A percentile compares a stretch with the other conserved stretches of the same genome.
phyloP scores from a whole-genome alignment of 441 rosid species.

The Erodium trifolium region DNA sequence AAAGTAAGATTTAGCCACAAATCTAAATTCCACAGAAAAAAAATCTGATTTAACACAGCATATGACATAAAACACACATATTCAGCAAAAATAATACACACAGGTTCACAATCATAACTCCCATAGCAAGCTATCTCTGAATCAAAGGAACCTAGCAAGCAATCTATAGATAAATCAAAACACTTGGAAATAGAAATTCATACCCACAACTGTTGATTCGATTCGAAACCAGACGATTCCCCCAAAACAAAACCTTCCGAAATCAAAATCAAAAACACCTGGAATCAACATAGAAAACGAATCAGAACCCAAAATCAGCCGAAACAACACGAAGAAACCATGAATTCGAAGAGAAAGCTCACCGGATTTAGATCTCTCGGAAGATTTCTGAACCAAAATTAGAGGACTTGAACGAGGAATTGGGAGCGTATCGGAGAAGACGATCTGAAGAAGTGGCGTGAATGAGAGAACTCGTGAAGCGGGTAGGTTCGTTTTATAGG shows the following conservation, averaged over 20 bases:
- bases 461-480: background rate
- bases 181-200: background rate
- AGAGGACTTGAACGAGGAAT: background rate
- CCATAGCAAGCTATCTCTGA: background rate
- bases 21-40: background rate
- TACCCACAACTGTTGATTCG: background rate
- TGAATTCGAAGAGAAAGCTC: background rate
- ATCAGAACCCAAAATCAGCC: background rate
- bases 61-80: background rate
- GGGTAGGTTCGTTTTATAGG: background rate
- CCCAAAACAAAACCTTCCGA: background rate
- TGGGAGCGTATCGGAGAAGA: background rate
- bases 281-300: background rate
- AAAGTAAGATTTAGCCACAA: background rate
- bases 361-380: background rate
- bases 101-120: background rate
- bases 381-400: background rate
- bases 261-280: background rate
- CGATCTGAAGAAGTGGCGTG: background rate
- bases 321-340: background rate
- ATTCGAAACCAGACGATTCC: constrained; percentile 6
- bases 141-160: background rate
- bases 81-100: background rate
- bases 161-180: background rate
- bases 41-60: background rate